Base-by-base conservation (phyloP, 352 stramenopile species). In the Globisporangium middletonii region DNA sequence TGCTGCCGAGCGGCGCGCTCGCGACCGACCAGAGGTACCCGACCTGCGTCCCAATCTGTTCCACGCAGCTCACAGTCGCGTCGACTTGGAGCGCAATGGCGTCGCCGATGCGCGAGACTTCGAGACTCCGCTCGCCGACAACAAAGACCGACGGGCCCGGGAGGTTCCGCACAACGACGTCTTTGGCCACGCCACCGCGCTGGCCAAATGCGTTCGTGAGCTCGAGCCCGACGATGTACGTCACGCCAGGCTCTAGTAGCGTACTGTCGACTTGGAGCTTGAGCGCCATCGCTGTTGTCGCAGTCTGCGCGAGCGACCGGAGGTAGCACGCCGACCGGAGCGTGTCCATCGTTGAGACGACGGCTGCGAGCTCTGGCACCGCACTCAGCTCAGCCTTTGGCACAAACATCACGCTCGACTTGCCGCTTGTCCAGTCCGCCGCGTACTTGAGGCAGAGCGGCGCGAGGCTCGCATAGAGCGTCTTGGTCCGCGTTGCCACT, bases 201-300 rank as follows among this genome's bases (percentile, higher is more conserved):
- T 89, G 73, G 12, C 48, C 62, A 19, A 90, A 90, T 11, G 74
- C 76, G 41, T 92, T 92, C 11, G 59, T 67, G 7, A 92, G 69
- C 15, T 69, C 70, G 19, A 90, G 50, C 0, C 77, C 79, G 5
- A 90, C 52, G 1, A 73, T 52, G 54, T 88, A 89, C 2, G 41
- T 60, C 18, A 62, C 61, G 1, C 73, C 67, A 1, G 69, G 38
- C 46, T 79, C 64, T 0, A 92, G 28, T 0, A 72, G 50, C 0
- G 70, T 68, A 43, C 67, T 83, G 52, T 90, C 73, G 30, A 90
- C 43, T 8, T 63, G 46, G n/a, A 88, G 45, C 9, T 62, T 59
- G 12, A 84, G 44, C 12, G 57, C 50, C 23, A 46, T 30, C 0
- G 54, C 16, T 3, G 23, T 26, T 0, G 76, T 77, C 2, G 74